Percentiles rank a stretch among this genome's conserved stretches.
Evolutionary conservation across 2,329 filamentous ascomycete species (phyloP).

Genomic region (Ceratocystis huliohia): DNA sequence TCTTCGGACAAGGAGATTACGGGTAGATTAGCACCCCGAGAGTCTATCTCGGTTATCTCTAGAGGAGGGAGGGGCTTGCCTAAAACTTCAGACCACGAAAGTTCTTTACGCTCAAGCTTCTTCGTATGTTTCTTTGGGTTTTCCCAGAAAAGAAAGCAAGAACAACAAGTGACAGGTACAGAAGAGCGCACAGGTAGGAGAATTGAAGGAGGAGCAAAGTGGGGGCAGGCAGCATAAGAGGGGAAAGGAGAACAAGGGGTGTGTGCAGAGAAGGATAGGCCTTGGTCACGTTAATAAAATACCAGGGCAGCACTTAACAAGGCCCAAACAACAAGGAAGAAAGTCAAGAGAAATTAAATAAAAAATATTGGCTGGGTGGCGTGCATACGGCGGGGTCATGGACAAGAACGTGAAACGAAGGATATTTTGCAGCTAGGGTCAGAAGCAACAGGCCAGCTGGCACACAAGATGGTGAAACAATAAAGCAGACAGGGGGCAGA

Average conservation of each 20-base stretch:
- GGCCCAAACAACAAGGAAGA: conserved; percentile 2
- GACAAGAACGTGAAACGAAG: conserved; percentile 5
- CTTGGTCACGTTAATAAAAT: not conserved
- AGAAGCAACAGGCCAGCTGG: not conserved
- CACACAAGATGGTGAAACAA: conserved; percentile 7
- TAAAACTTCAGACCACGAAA: not conserved
- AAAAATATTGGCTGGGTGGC: not conserved
- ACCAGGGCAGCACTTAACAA: not conserved
- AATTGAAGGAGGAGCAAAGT: not conserved
- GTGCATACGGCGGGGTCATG: not conserved
- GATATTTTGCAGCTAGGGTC: not conserved
- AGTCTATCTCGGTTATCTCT: not conserved
- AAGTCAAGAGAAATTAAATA: not conserved
- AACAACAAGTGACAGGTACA: not conserved
- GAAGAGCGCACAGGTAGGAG: not conserved
- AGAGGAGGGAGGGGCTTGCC: not conserved
- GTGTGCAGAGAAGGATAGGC: not conserved
- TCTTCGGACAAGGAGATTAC: not conserved
- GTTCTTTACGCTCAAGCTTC: not conserved
- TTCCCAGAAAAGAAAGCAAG: not conserved
- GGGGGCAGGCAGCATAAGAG: not conserved
- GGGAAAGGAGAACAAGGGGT: not conserved
- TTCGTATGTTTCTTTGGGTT: not conserved
- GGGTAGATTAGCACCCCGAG: not conserved
- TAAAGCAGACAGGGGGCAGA: conserved; percentile 2